These are phyloP conservation scores for Xylaria sp. DNA, from an alignment of 2,329 filamentous ascomycete species.

Conservation along the genomic window DNA sequence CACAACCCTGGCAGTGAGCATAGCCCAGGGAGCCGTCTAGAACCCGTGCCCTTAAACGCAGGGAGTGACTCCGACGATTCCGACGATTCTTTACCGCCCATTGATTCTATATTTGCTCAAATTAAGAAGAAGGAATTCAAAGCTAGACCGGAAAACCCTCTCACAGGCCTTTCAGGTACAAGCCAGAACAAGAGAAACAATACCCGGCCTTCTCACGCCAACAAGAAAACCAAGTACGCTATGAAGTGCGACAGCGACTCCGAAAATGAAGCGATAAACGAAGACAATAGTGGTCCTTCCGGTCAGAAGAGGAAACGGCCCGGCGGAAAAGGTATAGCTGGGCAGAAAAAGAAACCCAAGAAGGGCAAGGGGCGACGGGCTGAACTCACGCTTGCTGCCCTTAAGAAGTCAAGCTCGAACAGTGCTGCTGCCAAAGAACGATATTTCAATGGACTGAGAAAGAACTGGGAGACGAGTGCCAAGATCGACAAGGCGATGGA, in stretches of 20 bases:
- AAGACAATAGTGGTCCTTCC: not conserved
- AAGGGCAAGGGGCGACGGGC: conserved; percentile 34
- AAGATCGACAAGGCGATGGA: conserved; percentile 50
- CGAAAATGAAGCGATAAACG: not conserved
- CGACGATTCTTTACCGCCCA: conserved; percentile 32
- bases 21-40: not conserved
- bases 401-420: conserved; percentile 43
- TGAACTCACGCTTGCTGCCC: conserved; percentile 40
- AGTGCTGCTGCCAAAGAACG: conserved; percentile 44
- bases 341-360: conserved; percentile 32
- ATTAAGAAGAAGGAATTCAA: conserved; percentile 21
- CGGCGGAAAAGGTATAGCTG: conserved; percentile 8
- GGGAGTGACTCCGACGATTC: conserved; percentile 23
- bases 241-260: not conserved
- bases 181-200: conserved; percentile 2
- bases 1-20: not conserved
- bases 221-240: not conserved
- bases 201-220: not conserved
- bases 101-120: conserved; percentile 21
- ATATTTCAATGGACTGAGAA: conserved; percentile 44
- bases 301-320: conserved; percentile 34
- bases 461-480: conserved; percentile 48
- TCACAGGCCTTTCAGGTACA: not conserved
- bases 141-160: not conserved
- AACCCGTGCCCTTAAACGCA: not conserved